Conservation (phyloP, 148 eudicot species). For the Arctostaphylos glauca region DNA sequence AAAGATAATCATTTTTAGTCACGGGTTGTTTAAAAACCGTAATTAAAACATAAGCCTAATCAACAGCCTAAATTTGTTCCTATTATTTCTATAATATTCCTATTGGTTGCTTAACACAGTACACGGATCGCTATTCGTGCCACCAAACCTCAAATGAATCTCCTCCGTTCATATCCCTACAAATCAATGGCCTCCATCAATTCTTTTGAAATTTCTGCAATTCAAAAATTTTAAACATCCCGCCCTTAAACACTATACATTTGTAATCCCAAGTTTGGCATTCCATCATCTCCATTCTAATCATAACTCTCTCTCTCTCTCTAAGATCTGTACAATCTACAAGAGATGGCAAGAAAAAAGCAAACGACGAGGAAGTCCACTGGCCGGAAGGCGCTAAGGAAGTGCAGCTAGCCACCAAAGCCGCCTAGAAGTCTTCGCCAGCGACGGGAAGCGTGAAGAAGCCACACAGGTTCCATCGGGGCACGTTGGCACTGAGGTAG, state of each 20-base stretch:
- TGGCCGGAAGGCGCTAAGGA: slow-evolving; percentile 4
- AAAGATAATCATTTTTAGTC: too few relatives aligned
- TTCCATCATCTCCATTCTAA: not conserved
- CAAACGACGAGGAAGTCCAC: not conserved
- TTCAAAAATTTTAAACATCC: not conserved
- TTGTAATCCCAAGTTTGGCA: not conserved
- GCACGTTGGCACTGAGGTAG: not conserved
- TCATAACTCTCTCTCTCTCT: not conserved
- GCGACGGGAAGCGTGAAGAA: not conserved
- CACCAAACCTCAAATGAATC: not conserved
- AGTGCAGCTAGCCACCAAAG: slow-evolving; percentile 5
- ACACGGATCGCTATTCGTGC: not conserved
- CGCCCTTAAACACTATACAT: not conserved
- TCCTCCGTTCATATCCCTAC: not conserved
- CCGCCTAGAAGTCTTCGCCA: not conserved
- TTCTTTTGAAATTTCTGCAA: too few relatives aligned
- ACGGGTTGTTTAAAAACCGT: too few relatives aligned
- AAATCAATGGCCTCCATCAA: not conserved
- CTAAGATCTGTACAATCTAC: not conserved
- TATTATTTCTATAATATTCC: not conserved
- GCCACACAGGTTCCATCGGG: slow-evolving; percentile 1
- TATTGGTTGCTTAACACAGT: not conserved
- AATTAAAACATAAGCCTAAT: too few relatives aligned
- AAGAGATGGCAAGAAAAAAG: not conserved
- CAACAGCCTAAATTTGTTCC: not conserved